Percentiles rank a stretch among this genome's conserved stretches.
Evolutionary conservation across 148 eudicot genomes (phyloP).

Genomic region (Cornus florida): DNA sequence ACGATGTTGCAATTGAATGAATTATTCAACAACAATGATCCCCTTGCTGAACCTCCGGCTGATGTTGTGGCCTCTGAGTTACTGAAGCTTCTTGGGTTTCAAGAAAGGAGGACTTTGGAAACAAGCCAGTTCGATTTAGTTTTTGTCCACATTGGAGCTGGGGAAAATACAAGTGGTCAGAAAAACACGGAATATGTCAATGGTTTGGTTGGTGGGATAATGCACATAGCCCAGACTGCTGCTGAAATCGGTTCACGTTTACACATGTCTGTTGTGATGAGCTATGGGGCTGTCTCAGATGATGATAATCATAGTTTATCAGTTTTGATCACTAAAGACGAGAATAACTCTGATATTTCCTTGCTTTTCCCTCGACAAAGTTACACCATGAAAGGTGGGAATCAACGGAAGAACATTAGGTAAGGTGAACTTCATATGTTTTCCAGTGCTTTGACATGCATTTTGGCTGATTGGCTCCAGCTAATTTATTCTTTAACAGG

Average conservation of each 20-base stretch:
- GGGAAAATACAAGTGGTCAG: slow-evolving; percentile 22
- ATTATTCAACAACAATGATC: slow-evolving; percentile 17
- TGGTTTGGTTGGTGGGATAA: slow-evolving; percentile 58
- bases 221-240: slow-evolving; percentile 44
- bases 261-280: slow-evolving; percentile 75
- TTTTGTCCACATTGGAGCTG: slow-evolving; percentile 65
- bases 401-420: slow-evolving; percentile 63
- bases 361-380: slow-evolving; percentile 78
- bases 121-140: slow-evolving; percentile 62
- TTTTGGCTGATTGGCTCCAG: not conserved
- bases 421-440: slow-evolving; percentile 18
- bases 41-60: slow-evolving; percentile 18
- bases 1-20: slow-evolving; percentile 38
- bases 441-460: not conserved
- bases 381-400: slow-evolving; percentile 62
- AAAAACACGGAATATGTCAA: slow-evolving; percentile 44
- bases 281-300: slow-evolving; percentile 51
- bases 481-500: slow-evolving; percentile 39
- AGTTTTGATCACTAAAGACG: slow-evolving; percentile 26
- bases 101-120: slow-evolving; percentile 60
- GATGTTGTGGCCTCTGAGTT: slow-evolving; percentile 40
- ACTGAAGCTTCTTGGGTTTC: slow-evolving; percentile 83
- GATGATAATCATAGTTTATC: slow-evolving; percentile 39
- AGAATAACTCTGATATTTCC: slow-evolving; percentile 36
- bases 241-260: slow-evolving; percentile 62